phyloP scores from a whole-genome alignment of 768 basidiomycete species.

The Nevesoporus exiguus region DNA sequence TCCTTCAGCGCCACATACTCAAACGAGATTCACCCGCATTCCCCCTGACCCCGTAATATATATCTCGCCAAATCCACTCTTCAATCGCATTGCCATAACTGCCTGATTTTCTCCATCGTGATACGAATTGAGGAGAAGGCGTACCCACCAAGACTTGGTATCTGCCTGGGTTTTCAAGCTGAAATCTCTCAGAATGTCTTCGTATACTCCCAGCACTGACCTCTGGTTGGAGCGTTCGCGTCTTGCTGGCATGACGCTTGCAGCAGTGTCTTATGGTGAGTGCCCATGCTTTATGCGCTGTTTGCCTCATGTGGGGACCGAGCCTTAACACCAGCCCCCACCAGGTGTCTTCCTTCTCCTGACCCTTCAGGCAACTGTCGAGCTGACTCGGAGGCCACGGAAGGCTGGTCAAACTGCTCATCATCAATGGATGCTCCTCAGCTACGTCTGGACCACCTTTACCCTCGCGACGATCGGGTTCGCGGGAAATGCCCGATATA shows the following conservation, averaged over 20 bases:
- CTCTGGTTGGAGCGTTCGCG: slow-evolving; percentile 29
- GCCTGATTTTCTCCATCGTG: too few relatives aligned
- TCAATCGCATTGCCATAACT: too few relatives aligned
- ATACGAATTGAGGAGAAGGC: too few relatives aligned
- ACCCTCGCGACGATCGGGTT: slow-evolving; percentile 25
- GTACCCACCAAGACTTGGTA: too few relatives aligned
- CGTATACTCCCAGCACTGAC: slow-evolving; percentile 1
- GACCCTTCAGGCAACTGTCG: slow-evolving; percentile 11
- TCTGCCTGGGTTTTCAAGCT: too few relatives aligned
- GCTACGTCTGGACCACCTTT: slow-evolving; percentile 26
- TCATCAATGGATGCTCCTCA: slow-evolving; percentile 7
- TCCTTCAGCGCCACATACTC: too few relatives aligned
- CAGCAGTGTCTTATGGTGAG: slow-evolving; percentile 23
- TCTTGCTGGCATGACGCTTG: slow-evolving; percentile 22
- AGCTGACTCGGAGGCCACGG: slow-evolving; percentile 3
- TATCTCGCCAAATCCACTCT: too few relatives aligned
- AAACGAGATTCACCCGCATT: too few relatives aligned
- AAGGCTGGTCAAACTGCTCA: neutral
- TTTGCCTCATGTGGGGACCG: neutral
- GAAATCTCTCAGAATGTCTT: too few relatives aligned
- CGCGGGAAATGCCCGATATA: slow-evolving; percentile 23
- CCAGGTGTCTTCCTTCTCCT: slow-evolving; percentile 23
- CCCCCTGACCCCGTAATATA: too few relatives aligned
- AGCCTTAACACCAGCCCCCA: neutral
- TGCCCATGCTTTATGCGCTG: neutral